Evolutionary conservation across 2,329 filamentous ascomycete species (phyloP).

Genomic region (Elsinoe arachidis): DNA sequence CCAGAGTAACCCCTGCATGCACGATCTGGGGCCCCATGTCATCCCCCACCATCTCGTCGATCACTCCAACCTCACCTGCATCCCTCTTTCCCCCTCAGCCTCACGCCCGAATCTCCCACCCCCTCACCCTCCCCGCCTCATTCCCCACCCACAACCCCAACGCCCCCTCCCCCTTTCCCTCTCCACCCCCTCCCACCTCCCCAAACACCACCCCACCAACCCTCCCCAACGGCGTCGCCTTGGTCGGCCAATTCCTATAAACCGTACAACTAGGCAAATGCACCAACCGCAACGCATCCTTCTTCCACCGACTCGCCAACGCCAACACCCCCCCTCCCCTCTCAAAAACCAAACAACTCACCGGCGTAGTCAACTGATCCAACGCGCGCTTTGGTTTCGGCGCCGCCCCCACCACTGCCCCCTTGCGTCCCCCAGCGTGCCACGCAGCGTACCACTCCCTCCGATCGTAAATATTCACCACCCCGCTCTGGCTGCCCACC

Average conservation of each 20-base stretch:
- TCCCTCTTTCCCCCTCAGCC: neutral
- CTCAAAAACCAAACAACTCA: slow-evolving; percentile 71
- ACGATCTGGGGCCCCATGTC: slow-evolving; percentile 2
- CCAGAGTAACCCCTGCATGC: neutral
- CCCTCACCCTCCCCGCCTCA: slow-evolving; percentile 73
- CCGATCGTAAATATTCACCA: slow-evolving; percentile 91
- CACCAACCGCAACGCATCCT: slow-evolving; percentile 76
- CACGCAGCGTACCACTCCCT: slow-evolving; percentile 42
- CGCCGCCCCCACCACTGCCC: neutral
- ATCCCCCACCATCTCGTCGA: neutral
- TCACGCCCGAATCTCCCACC: slow-evolving; percentile 67
- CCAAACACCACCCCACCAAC: slow-evolving; percentile 55
- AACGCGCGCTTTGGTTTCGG: slow-evolving; percentile 67
- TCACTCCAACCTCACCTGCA: neutral
- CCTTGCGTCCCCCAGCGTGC: neutral
- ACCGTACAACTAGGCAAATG: slow-evolving; percentile 89
- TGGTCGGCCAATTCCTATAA: slow-evolving; percentile 94
- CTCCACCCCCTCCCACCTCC: slow-evolving; percentile 64
- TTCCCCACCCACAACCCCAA: slow-evolving; percentile 85
- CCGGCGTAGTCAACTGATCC: slow-evolving; percentile 80
- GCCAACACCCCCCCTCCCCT: slow-evolving; percentile 83
- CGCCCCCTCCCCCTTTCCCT: slow-evolving; percentile 83
- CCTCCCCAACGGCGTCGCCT: slow-evolving; percentile 76
- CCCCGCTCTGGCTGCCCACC: slow-evolving; percentile 74
- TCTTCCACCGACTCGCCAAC: slow-evolving; percentile 79